Base-by-base conservation (phyloP, 352 stramenopile species). In the Globisporangium cylindrosporum region DNA sequence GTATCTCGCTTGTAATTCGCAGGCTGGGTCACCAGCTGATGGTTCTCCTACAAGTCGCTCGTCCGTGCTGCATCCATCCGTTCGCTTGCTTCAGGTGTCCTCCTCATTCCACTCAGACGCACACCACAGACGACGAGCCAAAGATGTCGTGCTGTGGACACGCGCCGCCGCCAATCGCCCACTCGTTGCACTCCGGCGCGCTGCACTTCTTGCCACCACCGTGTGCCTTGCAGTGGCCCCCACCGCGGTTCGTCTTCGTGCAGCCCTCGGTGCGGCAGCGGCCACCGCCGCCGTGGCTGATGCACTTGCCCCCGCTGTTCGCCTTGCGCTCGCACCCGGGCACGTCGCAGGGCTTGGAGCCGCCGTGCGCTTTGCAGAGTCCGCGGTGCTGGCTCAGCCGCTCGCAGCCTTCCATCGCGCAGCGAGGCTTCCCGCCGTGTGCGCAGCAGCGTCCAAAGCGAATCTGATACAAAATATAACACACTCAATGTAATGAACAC, bases 311-410 rank as follows among this genome's bases (percentile, higher is more conserved):
- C n/a, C 86, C 84, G 54, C 82, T 90, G 59, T 89, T 93, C 58
- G 86, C 86, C 41, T 88, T 86, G 43, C 86, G 84, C 29, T 71
- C 79, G 62, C 88, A 95, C 20, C 80, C 81, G 0, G 77, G 66
- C 43, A 80, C 77, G 56, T 79, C 80, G 58, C 88, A 95, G 51
- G 70, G 80, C 59, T 88, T 79, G 9, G 79, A 89, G 8, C 88
- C 89, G 43, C 89, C 89, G 59, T 97, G 89, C 34, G 77, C 76
- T 66, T 95, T 96, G 70, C 89, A 97, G 24, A 94, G 67, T 8
- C 87, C 80, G 36, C 76, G 79, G 24, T 84, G 66, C 74, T 91
- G 81, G 20, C 77, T 80, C 32, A 91, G 70, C 27, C 86, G 88
- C 57, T 90, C 79, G 53, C 87, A 95, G 15, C 85, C 84, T 10